Conservation (phyloP, 345 rosid species). For the Chamaenerion angustifolium region DNA sequence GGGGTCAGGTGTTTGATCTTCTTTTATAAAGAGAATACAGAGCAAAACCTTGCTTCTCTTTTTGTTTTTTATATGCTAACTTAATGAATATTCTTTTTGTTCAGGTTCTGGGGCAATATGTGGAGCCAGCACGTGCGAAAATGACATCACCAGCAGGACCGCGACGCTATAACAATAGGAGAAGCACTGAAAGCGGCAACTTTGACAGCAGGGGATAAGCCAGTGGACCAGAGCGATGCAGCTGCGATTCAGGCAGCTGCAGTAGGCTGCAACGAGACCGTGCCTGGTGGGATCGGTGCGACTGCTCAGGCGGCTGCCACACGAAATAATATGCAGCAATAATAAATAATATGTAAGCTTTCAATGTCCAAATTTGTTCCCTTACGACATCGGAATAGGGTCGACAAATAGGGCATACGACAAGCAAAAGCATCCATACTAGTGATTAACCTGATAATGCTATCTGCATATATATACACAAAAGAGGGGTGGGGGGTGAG, state of each 20-base stretch:
- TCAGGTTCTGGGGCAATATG: constrained; percentile 17
- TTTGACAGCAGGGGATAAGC: constrained; percentile 52
- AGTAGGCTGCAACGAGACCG: constrained; percentile 41
- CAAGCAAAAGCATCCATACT: too few species aligned
- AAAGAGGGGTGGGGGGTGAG: too few species aligned
- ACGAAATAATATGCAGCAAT: constrained; percentile 14
- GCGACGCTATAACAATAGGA: constrained; percentile 35
- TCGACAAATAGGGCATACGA: too few species aligned
- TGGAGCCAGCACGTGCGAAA: constrained; percentile 9
- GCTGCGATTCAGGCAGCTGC: constrained; percentile 86
- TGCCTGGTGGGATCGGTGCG: constrained; percentile 57
- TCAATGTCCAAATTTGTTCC: too few species aligned
- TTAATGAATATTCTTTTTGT: too few species aligned
- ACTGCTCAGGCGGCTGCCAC: constrained; percentile 73
- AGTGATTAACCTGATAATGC: too few species aligned
- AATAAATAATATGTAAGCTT: too few species aligned
- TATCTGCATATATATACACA: too few species aligned
- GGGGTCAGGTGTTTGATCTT: constrained; percentile 16
- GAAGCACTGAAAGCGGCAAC: constrained; percentile 69
- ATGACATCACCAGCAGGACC: constrained; percentile 10
- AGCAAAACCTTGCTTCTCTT: neutral
- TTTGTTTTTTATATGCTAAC: too few species aligned
- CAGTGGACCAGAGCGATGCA: constrained; percentile 73
- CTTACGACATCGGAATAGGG: too few species aligned
- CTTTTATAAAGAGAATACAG: too few species aligned